These are phyloP conservation scores for Botrytis tulipae DNA, from an alignment of 2,329 filamentous ascomycete genomes.

Conservation along the genomic window DNA sequence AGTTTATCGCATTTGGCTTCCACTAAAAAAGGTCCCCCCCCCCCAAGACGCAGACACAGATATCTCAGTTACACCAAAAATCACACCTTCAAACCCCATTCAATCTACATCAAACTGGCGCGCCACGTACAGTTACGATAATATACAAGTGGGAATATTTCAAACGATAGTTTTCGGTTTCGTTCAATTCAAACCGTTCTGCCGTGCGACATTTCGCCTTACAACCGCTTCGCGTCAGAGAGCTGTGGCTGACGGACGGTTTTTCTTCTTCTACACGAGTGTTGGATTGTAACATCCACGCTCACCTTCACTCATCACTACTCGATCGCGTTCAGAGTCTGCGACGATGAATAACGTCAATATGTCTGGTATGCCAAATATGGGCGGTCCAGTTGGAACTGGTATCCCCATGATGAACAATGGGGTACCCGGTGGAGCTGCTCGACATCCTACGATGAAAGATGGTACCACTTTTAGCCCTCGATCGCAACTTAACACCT, in stretches of 20 bases:
- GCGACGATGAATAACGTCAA: slow-evolving; percentile 40
- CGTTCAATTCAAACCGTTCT: not conserved
- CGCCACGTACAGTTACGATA: not conserved
- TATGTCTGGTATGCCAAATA: slow-evolving; percentile 67
- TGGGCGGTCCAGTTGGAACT: slow-evolving; percentile 63
- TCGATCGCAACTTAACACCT: slow-evolving; percentile 70
- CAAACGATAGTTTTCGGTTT: slow-evolving; percentile 4
- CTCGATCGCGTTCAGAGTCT: slow-evolving; percentile 31
- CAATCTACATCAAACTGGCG: slow-evolving; percentile 14
- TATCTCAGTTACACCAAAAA: slow-evolving; percentile 2
- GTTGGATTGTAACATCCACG: slow-evolving; percentile 27
- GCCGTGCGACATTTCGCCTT: slow-evolving; percentile 26
- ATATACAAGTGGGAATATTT: not conserved
- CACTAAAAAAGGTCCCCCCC: not conserved
- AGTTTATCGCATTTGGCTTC: slow-evolving; percentile 14
- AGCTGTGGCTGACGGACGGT: slow-evolving; percentile 33
- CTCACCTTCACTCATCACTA: slow-evolving; percentile 23
- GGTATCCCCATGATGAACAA: slow-evolving; percentile 62
- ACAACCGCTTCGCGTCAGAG: slow-evolving; percentile 34
- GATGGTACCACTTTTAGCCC: slow-evolving; percentile 33
- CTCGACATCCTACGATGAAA: slow-evolving; percentile 36
- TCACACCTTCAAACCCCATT: slow-evolving; percentile 1
- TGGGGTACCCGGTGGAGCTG: slow-evolving; percentile 39
- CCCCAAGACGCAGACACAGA: not conserved
- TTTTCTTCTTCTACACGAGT: slow-evolving; percentile 19